Conservation (phyloP, 2,329 filamentous ascomycete species). For the Hymenoscyphus occultus region DNA sequence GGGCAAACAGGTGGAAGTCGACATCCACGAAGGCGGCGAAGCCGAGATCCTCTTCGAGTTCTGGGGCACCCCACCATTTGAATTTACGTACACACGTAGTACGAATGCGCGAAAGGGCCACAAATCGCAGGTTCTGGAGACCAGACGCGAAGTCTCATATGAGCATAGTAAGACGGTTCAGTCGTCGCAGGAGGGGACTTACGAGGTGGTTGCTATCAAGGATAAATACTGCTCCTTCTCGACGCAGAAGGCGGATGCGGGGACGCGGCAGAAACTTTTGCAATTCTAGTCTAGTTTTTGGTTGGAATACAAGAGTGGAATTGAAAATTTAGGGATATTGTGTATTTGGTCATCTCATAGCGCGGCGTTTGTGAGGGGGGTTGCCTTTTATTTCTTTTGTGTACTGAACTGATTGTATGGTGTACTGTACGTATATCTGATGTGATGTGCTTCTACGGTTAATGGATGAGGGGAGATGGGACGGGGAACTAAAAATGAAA, state of each 20-base stretch:
- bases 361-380: slow-evolving; percentile 32
- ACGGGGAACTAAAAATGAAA: background rate
- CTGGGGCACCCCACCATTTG: slow-evolving; percentile 91
- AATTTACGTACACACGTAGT: slow-evolving; percentile 93
- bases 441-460: background rate
- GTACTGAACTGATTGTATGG: background rate
- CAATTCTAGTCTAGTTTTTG: slow-evolving; percentile 23
- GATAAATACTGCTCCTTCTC: slow-evolving; percentile 90
- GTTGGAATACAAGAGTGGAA: background rate
- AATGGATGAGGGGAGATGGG: background rate
- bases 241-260: slow-evolving; percentile 57
- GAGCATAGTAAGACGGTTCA: slow-evolving; percentile 78
- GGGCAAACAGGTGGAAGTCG: slow-evolving; percentile 74
- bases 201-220: slow-evolving; percentile 95
- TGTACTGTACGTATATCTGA: background rate
- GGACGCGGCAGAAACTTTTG: slow-evolving; percentile 41
- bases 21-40: slow-evolving; percentile 95
- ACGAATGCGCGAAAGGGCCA: slow-evolving; percentile 78
- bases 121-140: slow-evolving; percentile 80
- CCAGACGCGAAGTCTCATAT: slow-evolving; percentile 79
- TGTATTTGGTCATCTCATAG: slow-evolving; percentile 26
- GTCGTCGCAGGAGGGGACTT: slow-evolving; percentile 91
- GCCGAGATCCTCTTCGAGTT: slow-evolving; percentile 95
- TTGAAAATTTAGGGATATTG: slow-evolving; percentile 18
- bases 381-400: slow-evolving; percentile 10